phyloP scores from a whole-genome alignment of 1,139 yeast species.

The Blastobotrys serpentis region DNA sequence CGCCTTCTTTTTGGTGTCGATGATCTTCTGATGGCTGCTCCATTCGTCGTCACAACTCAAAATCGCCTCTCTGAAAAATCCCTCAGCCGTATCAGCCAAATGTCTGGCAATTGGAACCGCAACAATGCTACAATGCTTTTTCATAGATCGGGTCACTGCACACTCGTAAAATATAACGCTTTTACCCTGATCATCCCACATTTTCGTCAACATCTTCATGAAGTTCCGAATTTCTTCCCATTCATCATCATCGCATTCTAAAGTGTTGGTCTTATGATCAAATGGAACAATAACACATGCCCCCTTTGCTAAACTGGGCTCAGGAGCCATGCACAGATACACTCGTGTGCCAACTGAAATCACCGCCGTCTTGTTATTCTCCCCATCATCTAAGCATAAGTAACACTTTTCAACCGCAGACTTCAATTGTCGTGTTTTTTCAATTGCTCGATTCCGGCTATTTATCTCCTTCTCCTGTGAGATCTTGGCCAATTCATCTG shows the following conservation, averaged over 20 bases:
- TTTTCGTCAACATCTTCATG: constrained; percentile 43
- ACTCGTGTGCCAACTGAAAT: constrained; percentile 37
- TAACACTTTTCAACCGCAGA: constrained; percentile 41
- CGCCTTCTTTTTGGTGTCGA: constrained; percentile 34
- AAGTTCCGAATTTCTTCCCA: constrained; percentile 47
- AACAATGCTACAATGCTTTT: constrained; percentile 44
- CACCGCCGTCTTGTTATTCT: constrained; percentile 30
- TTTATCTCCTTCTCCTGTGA: constrained; percentile 23
- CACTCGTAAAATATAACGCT: constrained; percentile 49
- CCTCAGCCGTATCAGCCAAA: constrained; percentile 37
- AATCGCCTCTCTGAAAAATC: constrained; percentile 46
- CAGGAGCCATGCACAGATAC: constrained; percentile 37
- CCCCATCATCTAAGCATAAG: constrained; percentile 40
- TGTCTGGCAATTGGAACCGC: constrained; percentile 46
- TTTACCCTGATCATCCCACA: constrained; percentile 41
- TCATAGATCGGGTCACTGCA: constrained; percentile 36
- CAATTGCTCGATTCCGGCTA: constrained; percentile 33
- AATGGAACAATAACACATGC: constrained; percentile 45
- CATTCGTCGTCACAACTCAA: constrained; percentile 44
- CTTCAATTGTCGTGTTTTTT: constrained; percentile 33
- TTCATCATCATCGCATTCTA: constrained; percentile 46
- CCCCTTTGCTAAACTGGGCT: constrained; percentile 41
- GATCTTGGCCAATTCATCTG: constrained; percentile 39
- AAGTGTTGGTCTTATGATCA: constrained; percentile 43
- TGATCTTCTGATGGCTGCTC: constrained; percentile 41